Conservation (phyloP, 1,284 basidiomycete genomes). For the Ceratobasidium sp. region DNA sequence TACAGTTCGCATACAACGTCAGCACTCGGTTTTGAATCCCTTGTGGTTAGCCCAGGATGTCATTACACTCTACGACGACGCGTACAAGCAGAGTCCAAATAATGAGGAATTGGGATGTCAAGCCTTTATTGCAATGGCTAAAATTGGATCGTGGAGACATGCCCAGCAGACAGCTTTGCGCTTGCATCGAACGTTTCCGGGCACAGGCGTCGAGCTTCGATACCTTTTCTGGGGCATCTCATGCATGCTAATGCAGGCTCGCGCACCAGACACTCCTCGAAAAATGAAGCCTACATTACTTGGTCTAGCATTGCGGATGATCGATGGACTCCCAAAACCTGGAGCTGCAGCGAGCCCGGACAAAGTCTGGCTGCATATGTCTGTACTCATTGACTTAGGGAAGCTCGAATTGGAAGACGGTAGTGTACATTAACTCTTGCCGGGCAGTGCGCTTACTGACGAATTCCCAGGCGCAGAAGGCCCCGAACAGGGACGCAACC, state of each 20-base stretch:
- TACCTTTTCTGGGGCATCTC: slow-evolving; percentile 88
- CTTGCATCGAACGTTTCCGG: slow-evolving; percentile 34
- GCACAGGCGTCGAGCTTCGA: slow-evolving; percentile 62
- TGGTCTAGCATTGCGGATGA: slow-evolving; percentile 41
- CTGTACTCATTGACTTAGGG: slow-evolving; percentile 72
- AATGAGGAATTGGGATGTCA: slow-evolving; percentile 85
- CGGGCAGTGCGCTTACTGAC: slow-evolving; percentile 9
- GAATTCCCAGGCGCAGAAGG: slow-evolving; percentile 10
- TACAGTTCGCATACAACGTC: slow-evolving; percentile 46
- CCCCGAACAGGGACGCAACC: slow-evolving; percentile 27
- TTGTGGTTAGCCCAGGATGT: slow-evolving; percentile 48
- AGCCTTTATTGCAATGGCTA: slow-evolving; percentile 83
- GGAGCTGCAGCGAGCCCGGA: slow-evolving; percentile 64
- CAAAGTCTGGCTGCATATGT: slow-evolving; percentile 77
- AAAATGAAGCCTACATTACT: slow-evolving; percentile 40
- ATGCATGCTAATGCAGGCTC: slow-evolving; percentile 72
- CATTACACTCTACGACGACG: slow-evolving; percentile 51
- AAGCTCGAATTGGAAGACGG: slow-evolving; percentile 56
- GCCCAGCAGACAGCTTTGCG: slow-evolving; percentile 71
- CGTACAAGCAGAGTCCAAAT: slow-evolving; percentile 66
- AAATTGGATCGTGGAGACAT: slow-evolving; percentile 79
- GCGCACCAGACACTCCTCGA: slow-evolving; percentile 39
- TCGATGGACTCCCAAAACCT: slow-evolving; percentile 41
- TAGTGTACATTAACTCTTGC: slow-evolving; percentile 29
- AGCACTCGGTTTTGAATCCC: neutral